Evolutionary conservation across 371 early-diverging fungal genomes (phyloP).

Genomic region (Mortierella sp.): DNA sequence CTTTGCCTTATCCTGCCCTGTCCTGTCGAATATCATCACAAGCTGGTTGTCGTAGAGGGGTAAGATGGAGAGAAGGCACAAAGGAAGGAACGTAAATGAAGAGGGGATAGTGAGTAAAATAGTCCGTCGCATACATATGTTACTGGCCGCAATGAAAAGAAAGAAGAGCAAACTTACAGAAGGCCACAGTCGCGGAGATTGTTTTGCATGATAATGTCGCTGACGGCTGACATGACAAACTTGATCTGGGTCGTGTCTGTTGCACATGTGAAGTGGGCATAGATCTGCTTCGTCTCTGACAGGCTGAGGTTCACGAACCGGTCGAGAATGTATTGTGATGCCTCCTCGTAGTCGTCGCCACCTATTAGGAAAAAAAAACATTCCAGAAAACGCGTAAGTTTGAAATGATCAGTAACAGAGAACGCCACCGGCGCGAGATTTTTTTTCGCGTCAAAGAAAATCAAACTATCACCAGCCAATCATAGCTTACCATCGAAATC

Average conservation of each 20-base stretch:
- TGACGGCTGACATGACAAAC: conserved; percentile 96
- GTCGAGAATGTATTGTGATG: conserved; percentile 87
- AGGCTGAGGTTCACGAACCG: conserved; percentile 88
- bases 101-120: background rate
- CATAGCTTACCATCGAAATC: conserved; percentile 75
- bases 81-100: background rate
- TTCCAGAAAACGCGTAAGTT: background rate
- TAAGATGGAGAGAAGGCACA: background rate
- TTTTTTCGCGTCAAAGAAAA: no score
- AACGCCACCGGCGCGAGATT: no score
- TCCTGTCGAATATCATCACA: background rate
- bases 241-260: conserved; percentile 98
- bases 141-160: background rate
- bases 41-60: background rate
- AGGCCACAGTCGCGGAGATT: conserved; percentile 91
- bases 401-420: background rate
- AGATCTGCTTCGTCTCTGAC: conserved; percentile 87
- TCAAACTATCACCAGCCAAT: no score
- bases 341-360: conserved; percentile 82
- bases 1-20: background rate
- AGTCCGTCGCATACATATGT: background rate
- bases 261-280: conserved; percentile 96
- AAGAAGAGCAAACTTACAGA: conserved; percentile 64
- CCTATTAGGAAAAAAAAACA: conserved; percentile 54
- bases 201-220: conserved; percentile 94